phyloP scores from a whole-genome alignment of 2,329 filamentous ascomycete genomes.

The Mycosphaerella sp. region DNA sequence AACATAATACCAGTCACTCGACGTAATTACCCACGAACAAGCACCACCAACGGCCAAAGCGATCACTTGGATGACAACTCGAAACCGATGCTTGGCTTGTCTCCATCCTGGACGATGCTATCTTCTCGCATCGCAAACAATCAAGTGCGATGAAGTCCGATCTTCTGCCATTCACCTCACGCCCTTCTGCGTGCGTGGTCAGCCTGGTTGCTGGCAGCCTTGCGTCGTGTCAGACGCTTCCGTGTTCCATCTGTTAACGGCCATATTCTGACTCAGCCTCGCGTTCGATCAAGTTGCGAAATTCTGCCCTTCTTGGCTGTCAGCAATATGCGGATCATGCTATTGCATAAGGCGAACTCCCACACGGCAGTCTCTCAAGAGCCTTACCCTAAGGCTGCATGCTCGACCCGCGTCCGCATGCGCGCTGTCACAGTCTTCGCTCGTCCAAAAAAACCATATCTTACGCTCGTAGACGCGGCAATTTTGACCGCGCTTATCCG shows the following conservation, averaged over 20 bases:
- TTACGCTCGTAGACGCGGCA: neutral
- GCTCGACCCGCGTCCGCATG: slow-evolving; percentile 11
- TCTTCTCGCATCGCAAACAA: slow-evolving; percentile 2
- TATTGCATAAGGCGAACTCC: slow-evolving; percentile 10
- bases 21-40: too few species aligned
- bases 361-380: neutral
- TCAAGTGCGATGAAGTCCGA: neutral
- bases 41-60: too few species aligned
- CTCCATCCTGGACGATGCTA: too few species aligned
- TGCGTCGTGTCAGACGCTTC: slow-evolving; percentile 5
- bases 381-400: slow-evolving; percentile 8
- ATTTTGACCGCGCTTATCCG: neutral
- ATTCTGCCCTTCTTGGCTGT: neutral
- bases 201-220: neutral
- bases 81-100: too few species aligned
- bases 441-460: neutral
- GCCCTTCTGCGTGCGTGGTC: neutral
- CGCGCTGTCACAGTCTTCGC: neutral
- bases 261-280: slow-evolving; percentile 6
- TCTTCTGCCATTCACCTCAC: neutral
- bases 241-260: slow-evolving; percentile 8
- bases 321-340: slow-evolving; percentile 13
- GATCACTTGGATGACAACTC: too few species aligned
- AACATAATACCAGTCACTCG: neutral
- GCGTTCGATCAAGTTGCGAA: slow-evolving; percentile 1